Percentiles rank a stretch among this genome's conserved stretches.
phyloP scores from a whole-genome alignment of 495 filamentous ascomycete species.

The Penicillium herquei region DNA sequence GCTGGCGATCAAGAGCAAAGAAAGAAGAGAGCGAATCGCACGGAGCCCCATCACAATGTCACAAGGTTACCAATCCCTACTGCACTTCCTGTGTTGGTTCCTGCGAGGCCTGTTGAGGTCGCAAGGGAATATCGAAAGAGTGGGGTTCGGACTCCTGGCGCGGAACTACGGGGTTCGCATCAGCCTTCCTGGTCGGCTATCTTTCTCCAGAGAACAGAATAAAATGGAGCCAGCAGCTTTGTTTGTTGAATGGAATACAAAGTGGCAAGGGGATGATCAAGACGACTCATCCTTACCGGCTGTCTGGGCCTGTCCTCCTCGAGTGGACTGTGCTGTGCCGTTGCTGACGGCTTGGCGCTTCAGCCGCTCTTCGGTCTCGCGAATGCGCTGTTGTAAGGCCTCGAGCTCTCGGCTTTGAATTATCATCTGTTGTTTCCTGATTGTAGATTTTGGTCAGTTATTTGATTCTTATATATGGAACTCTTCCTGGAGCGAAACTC shows the following conservation, averaged over 20 bases:
- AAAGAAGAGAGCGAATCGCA: neutral
- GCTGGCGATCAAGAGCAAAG: neutral
- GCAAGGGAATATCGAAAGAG: neutral
- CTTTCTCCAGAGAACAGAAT: neutral
- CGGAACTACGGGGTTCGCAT: conserved; percentile 1
- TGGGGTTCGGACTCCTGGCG: conserved; percentile 1
- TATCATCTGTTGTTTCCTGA: conserved; percentile 68
- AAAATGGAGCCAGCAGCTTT: neutral
- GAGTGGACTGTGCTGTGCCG: conserved; percentile 1
- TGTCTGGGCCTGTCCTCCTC: conserved; percentile 15
- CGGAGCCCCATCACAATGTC: neutral
- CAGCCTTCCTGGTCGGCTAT: neutral
- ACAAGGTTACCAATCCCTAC: no score
- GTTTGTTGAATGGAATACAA: neutral
- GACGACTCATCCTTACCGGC: conserved; percentile 25
- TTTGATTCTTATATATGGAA: neutral
- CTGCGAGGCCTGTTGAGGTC: no score
- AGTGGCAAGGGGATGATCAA: conserved; percentile 14
- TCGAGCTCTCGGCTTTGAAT: conserved; percentile 78
- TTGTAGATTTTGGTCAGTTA: neutral
- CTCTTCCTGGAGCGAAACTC: neutral
- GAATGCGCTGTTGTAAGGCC: conserved; percentile 76
- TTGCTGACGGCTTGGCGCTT: conserved; percentile 40
- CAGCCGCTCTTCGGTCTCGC: conserved; percentile 79
- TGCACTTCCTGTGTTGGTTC: no score